Base-by-base conservation (phyloP, 2,329 filamentous ascomycete genomes). In the Colletotrichum euphorbiae region DNA sequence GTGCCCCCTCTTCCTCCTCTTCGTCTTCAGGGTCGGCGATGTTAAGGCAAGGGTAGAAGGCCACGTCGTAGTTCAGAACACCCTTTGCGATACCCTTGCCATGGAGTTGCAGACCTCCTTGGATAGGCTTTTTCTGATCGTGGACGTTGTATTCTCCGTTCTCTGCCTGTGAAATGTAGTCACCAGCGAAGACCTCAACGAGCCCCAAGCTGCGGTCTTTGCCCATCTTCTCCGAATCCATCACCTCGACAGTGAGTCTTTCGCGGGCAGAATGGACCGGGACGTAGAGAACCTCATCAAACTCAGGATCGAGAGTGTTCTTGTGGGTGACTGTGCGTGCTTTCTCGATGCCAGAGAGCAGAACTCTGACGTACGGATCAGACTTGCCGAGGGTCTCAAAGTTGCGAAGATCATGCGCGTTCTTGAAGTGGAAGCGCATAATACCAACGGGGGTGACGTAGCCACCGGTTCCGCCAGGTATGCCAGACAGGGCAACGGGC, bases 311-410 rank as follows among this genome's bases (percentile, higher is more conserved):
- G 66, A 99, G 88, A 70, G 98, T 97, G 80, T 97, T 99, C 77
- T 93, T 90, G 84, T 96, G 97, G 0, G 95, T 98, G 57, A 99
- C 96, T 2, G 96, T 98, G 66, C 94, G 90, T 9, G 89, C 94
- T 79, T 95, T 97, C 76, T 96, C 91, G 64, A 98, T 90, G 51
- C 96, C 95, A 54, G 94, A 97, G 7, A 98, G 86, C 60, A 98
- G 80, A 1, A 98, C 91, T 46, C 95, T 91, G 21, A 90, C 93
- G 74, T 99, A 99, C 0, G 96, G 93, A 78, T 99, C 97, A 1
- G 96, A 98, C 80, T 98, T 98, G 80, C 96, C 96, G 79, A 99
- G 89, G 2, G 93, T 93, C 80, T 99, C 96, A 60, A 98, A 87
- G 78, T 99, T 99, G 68, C 94, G 92, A 48, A 99, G 86, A 73